These are phyloP conservation scores for Leucoagaricus sp. DNA, from an alignment of 1,284 basidiomycete species.

Conservation along the genomic window DNA sequence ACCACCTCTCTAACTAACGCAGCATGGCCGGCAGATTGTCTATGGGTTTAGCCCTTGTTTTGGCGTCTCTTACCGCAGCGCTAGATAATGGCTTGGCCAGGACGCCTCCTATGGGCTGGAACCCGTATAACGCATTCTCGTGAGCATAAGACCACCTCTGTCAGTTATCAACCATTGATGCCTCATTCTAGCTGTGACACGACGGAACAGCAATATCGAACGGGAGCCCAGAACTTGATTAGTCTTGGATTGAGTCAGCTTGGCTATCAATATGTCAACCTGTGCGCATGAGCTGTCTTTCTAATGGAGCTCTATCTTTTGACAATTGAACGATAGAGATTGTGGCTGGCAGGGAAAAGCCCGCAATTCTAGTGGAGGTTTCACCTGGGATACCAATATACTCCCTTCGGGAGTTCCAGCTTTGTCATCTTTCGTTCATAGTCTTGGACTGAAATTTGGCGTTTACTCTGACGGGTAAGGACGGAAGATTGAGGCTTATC, in stretches of 20 bases:
- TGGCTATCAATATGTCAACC: constrained; percentile 43
- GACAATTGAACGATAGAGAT: constrained; percentile 29
- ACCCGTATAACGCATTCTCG: constrained; percentile 47
- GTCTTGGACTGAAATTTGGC: constrained; percentile 41
- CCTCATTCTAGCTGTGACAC: constrained; percentile 37
- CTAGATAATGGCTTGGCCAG: constrained; percentile 42
- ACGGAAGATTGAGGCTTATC: too few relatives aligned
- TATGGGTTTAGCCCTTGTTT: constrained; percentile 15
- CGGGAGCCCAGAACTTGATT: constrained; percentile 36
- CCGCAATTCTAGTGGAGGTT: constrained; percentile 39
- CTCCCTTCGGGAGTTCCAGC: constrained; percentile 43
- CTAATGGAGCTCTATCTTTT: background rate
- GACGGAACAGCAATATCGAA: constrained; percentile 37
- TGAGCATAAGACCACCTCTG: constrained; percentile 25
- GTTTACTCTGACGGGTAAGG: constrained; percentile 45
- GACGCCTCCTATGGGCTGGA: constrained; percentile 51
- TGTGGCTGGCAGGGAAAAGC: constrained; percentile 48
- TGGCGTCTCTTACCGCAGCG: constrained; percentile 21
- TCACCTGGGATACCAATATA: constrained; percentile 42
- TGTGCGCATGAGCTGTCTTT: constrained; percentile 26
- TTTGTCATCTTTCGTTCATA: constrained; percentile 38
- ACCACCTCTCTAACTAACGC: too few relatives aligned
- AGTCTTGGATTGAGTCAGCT: constrained; percentile 34
- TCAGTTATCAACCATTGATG: background rate
- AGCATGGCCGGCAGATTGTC: background rate